These are phyloP conservation scores for Phaeosphaeria sp. DNA, from an alignment of 2,329 filamentous ascomycete genomes.

Conservation along the genomic window DNA sequence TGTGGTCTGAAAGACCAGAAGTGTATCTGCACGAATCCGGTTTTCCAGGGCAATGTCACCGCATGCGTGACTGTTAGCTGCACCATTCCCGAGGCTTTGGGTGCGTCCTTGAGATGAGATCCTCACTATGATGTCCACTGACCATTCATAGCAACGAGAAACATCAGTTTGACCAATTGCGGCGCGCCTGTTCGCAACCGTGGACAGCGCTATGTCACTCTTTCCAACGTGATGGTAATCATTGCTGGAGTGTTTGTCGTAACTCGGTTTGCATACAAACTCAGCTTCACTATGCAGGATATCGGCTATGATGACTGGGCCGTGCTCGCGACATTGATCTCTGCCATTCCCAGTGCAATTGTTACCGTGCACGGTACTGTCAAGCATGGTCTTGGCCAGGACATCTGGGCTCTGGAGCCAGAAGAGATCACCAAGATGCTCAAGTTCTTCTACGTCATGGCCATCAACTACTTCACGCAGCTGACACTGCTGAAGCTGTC, in stretches of 20 bases:
- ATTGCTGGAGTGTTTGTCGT: constrained; percentile 45
- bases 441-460: constrained; percentile 44
- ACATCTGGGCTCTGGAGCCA: constrained; percentile 59
- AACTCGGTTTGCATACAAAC: constrained; percentile 48
- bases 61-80: constrained; percentile 25
- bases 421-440: constrained; percentile 55
- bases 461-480: constrained; percentile 43
- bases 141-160: constrained; percentile 45
- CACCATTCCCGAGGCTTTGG: constrained; percentile 29
- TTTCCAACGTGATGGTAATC: constrained; percentile 44
- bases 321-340: constrained; percentile 31
- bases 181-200: constrained; percentile 48
- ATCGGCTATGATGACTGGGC: constrained; percentile 51
- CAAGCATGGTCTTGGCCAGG: constrained; percentile 55
- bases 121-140: not conserved
- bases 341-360: constrained; percentile 33
- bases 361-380: constrained; percentile 32
- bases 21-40: constrained; percentile 31
- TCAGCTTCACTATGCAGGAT: constrained; percentile 39
- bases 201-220: constrained; percentile 39
- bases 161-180: constrained; percentile 50
- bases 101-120: constrained; percentile 9
- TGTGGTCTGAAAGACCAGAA: constrained; percentile 25
- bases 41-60: constrained; percentile 28
- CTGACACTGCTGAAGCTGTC: constrained; percentile 38